A percentile compares a stretch with the other conserved stretches of the same genome.
Conservation (phyloP, 2,329 filamentous ascomycete genomes). For the Metarhizium brunneum region DNA sequence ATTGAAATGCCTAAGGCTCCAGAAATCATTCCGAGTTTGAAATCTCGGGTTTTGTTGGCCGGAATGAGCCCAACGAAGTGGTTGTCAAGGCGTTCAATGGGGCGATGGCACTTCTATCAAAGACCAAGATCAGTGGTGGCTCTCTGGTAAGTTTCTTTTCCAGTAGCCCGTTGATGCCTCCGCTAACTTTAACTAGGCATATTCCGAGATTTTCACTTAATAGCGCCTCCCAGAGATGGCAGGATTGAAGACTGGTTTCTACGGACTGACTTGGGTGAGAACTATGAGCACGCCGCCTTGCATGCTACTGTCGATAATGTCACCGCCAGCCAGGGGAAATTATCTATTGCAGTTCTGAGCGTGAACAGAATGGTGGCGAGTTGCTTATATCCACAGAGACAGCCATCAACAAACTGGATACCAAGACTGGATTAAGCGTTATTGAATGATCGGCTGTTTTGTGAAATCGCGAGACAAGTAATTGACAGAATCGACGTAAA, state of each 20-base stretch:
- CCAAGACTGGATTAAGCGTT: too few species aligned
- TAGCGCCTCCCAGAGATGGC: conserved; percentile 40
- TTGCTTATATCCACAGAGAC: conserved; percentile 7
- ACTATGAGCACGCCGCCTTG: conserved; percentile 42
- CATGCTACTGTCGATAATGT: conserved; percentile 36
- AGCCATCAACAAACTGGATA: too few species aligned
- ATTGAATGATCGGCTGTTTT: too few species aligned
- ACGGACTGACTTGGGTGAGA: conserved; percentile 40
- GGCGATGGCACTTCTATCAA: conserved; percentile 60
- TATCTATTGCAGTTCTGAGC: conserved; percentile 35
- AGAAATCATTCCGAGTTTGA: conserved; percentile 62
- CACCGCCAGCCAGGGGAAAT: conserved; percentile 19
- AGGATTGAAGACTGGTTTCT: conserved; percentile 51
- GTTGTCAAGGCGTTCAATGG: conserved; percentile 55
- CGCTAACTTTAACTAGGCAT: conserved; percentile 31
- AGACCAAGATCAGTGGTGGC: conserved; percentile 59
- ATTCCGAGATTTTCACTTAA: conserved; percentile 56
- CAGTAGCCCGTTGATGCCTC: neutral
- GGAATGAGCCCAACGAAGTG: conserved; percentile 38
- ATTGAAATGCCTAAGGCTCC: conserved; percentile 61
- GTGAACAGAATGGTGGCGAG: conserved; percentile 23
- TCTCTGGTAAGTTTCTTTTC: conserved; percentile 35
- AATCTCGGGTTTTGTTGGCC: conserved; percentile 38
- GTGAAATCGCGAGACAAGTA: too few species aligned
- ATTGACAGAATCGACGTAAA: too few species aligned